Base-by-base conservation (phyloP, 2,329 filamentous ascomycete species). In the Dactylonectria estremocensis region DNA sequence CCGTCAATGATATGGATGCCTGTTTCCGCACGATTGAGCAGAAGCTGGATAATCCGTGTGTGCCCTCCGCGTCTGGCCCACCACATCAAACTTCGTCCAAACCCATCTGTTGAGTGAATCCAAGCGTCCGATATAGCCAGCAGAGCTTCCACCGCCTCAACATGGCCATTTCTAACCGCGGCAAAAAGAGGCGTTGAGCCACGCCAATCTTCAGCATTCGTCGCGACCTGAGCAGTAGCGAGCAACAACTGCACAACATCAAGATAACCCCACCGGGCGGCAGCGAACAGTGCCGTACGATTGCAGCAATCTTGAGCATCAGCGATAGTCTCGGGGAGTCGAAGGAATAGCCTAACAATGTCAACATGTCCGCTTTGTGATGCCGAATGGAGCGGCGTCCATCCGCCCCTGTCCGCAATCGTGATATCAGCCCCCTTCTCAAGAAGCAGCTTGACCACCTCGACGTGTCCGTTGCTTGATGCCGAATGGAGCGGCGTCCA, bases 361-460 rank as follows among this genome's bases (percentile, higher is more conserved):
- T 16, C 35, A 40, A 40, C 16, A 16, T 40, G 35, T 40, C 35
- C 35, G 35, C 10, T 40, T 16, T 40, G 4, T 13, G 13, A 40
- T 40, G 48, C 48, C 10, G 6, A 50, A 7, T 50, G 18, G 3
- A 50, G 22, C 16, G 48, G 48, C 13, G 48, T 50, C 22, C 18
- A 14, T 13, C 48, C 20, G 14, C 9, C 20, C 7, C 10, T 50
- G 24, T 22, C 13, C 3, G 48, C 48, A 6, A 24, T 16, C 8
- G 48, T 31, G 2, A 28, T 6, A 50, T 50, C 48, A 9, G 48
- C 48, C 48, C 48, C 48, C 20, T 50, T 50, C 48, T 50, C 48
- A 5, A 50, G 48, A 18, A 50, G 24, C 18, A 31, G 20, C 24
- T 28, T 50, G 22, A 31, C 48, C 35, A 16, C 35, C 14, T 40